phyloP scores from a whole-genome alignment of 352 stramenopile species.

The Phytophthora aleatoria region DNA sequence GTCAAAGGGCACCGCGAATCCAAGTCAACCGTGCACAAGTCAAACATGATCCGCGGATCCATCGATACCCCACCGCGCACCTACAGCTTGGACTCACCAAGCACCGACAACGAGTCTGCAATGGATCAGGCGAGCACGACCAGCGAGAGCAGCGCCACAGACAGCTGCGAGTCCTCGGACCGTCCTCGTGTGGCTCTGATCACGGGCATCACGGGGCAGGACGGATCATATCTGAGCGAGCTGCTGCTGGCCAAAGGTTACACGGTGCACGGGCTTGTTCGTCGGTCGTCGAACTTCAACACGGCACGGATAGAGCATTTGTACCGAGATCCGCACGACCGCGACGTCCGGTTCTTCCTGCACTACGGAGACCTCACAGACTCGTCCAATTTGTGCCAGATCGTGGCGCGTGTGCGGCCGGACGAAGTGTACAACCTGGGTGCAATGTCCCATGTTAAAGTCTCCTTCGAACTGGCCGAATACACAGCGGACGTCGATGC shows the following conservation, averaged over 20 bases:
- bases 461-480: conserved; percentile 99
- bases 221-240: conserved; percentile 98
- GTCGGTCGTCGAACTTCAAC: conserved; percentile 98
- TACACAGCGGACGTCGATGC: conserved; percentile 99
- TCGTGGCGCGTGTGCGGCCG: conserved; percentile 95
- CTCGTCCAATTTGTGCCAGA: conserved; percentile 96
- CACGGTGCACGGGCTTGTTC: conserved; percentile 95
- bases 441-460: conserved; percentile 99
- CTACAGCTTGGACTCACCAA: background rate
- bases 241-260: conserved; percentile 98
- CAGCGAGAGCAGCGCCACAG: conserved; percentile 20
- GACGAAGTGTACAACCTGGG: conserved; percentile 99
- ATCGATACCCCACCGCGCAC: conserved; percentile 1
- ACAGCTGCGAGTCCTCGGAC: conserved; percentile 10
- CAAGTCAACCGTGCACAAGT: conserved; percentile 10
- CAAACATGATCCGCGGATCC: conserved; percentile 14
- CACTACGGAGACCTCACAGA: conserved; percentile 99
- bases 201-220: conserved; percentile 98
- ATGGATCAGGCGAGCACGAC: conserved; percentile 25
- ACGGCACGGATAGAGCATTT: conserved; percentile 98
- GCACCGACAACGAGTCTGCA: conserved; percentile 11
- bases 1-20: conserved; percentile 14
- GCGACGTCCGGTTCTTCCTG: conserved; percentile 94
- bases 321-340: conserved; percentile 96
- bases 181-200: conserved; percentile 87